Evolutionary conservation across 2,329 filamentous ascomycete species (phyloP).

Genomic region (Paradendryphiella salina): DNA sequence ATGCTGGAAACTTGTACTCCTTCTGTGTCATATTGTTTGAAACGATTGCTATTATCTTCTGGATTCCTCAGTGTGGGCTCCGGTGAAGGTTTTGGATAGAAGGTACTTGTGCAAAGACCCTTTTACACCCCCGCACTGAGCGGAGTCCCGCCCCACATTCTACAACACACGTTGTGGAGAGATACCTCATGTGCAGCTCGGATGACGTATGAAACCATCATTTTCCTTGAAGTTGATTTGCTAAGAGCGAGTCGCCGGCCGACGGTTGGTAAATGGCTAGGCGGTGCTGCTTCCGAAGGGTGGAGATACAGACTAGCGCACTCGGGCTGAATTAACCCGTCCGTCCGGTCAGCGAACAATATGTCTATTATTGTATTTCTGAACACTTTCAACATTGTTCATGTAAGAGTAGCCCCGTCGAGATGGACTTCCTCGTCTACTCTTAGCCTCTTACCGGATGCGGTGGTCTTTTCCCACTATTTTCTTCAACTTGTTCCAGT

Average conservation of each 20-base stretch:
- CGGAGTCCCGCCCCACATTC: conserved; percentile 4
- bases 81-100: not conserved
- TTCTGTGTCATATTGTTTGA: conserved; percentile 6
- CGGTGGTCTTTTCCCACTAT: no score
- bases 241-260: not conserved
- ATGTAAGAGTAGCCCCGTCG: no score
- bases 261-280: no score
- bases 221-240: not conserved
- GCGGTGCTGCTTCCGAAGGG: not conserved
- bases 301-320: not conserved
- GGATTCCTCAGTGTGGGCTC: not conserved
- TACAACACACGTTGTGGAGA: not conserved
- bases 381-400: no score
- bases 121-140: not conserved
- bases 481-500: no score
- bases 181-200: not conserved
- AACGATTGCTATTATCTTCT: not conserved
- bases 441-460: no score
- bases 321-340: not conserved
- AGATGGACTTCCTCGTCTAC: no score
- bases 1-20: conserved; percentile 35
- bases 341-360: not conserved
- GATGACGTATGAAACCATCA: conserved; percentile 4
- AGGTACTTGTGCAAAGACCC: not conserved
- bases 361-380: no score